A percentile compares a stretch with the other conserved stretches of the same genome.
phyloP scores from a whole-genome alignment of 345 rosid genomes.

The Rhodomyrtus tomentosa region DNA sequence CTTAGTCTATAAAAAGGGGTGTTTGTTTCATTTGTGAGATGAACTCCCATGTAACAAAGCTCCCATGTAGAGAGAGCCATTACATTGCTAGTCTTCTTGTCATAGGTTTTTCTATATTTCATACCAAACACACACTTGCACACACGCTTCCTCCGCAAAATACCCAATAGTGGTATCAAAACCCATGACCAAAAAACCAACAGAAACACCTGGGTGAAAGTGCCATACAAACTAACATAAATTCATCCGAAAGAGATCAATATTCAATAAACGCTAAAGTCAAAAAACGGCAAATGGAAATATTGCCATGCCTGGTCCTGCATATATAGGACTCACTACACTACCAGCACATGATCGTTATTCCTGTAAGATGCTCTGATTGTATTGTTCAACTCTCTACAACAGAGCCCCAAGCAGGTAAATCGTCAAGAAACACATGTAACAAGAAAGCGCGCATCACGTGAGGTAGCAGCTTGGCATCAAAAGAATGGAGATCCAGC shows the following conservation, averaged over 20 bases:
- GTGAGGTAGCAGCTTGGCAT: slow-evolving; percentile 46
- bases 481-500: slow-evolving; percentile 53
- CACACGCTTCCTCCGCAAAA: too few species aligned
- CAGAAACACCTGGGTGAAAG: background rate
- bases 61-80: too few species aligned
- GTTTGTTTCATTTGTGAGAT: too few species aligned
- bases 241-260: background rate
- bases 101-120: too few species aligned
- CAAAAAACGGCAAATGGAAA: background rate
- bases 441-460: slow-evolving; percentile 1
- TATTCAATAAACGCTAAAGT: background rate
- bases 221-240: background rate
- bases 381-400: background rate
- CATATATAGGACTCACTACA: background rate
- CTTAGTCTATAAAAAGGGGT: too few species aligned
- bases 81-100: too few species aligned
- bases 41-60: too few species aligned
- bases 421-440: background rate
- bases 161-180: too few species aligned
- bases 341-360: background rate
- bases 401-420: too few species aligned
- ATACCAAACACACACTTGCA: too few species aligned
- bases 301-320: background rate
- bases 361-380: background rate
- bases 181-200: too few species aligned